Conservation (phyloP, 345 rosid species). For the Eucalyptus curtisii region DNA sequence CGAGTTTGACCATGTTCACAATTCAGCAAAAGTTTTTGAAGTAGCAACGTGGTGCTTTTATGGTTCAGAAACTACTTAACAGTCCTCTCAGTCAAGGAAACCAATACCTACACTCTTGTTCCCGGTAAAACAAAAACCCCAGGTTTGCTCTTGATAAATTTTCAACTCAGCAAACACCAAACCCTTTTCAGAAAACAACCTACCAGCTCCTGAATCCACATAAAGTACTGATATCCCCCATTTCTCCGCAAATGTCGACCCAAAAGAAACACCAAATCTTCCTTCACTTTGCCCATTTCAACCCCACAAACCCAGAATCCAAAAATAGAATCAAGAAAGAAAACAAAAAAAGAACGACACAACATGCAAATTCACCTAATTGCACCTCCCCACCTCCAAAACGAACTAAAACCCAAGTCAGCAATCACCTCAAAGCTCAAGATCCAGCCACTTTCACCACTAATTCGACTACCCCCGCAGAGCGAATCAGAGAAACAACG, state of each 20-base stretch:
- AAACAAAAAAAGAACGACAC: not conserved
- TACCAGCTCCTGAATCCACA: not conserved
- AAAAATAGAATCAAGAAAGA: not conserved
- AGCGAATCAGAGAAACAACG: not conserved
- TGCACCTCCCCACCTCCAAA: not conserved
- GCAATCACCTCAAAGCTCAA: not conserved
- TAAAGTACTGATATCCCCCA: not conserved
- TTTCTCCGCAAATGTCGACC: not conserved
- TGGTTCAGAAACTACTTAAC: not conserved
- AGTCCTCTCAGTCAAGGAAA: not conserved
- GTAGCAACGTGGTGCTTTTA: not conserved
- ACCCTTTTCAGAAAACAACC: not conserved
- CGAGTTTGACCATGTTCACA: not conserved
- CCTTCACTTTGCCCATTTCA: not conserved
- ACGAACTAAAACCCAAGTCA: not conserved
- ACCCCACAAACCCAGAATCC: not conserved
- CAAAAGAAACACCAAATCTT: not conserved
- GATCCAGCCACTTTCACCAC: not conserved
- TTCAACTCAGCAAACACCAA: not conserved
- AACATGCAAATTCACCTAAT: not conserved
- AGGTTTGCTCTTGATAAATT: not conserved
- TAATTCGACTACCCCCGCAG: not conserved
- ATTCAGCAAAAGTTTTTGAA: not conserved
- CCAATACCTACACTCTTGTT: not conserved
- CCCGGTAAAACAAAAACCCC: not conserved